These are phyloP conservation scores for Fusarium vanettenii DNA, from an alignment of 2,329 filamentous ascomycete species.

Conservation along the genomic window DNA sequence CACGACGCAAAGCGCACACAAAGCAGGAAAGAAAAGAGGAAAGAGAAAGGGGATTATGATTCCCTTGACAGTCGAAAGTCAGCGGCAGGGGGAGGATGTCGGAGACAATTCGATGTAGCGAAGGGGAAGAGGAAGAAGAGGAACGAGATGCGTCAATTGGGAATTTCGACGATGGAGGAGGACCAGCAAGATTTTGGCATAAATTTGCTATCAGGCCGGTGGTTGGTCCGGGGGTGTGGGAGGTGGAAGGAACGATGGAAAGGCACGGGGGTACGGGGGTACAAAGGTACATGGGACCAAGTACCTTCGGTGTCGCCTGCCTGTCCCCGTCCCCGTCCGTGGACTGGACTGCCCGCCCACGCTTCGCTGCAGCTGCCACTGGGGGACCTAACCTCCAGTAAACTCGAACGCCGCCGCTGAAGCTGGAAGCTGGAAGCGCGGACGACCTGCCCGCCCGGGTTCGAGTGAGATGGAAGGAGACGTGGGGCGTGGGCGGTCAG, in stretches of 20 bases:
- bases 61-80: slow-evolving; percentile 30
- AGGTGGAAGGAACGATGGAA: slow-evolving; percentile 5
- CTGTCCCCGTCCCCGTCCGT: neutral
- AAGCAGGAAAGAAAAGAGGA: slow-evolving; percentile 12
- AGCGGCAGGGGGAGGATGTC: slow-evolving; percentile 21
- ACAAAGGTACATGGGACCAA: slow-evolving; percentile 6
- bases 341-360: neutral
- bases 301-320: slow-evolving; percentile 17
- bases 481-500: slow-evolving; percentile 30
- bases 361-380: slow-evolving; percentile 1
- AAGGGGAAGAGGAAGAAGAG: slow-evolving; percentile 23
- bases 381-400: neutral
- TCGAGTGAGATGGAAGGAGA: neutral
- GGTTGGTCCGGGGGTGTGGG: slow-evolving; percentile 42
- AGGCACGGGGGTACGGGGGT: slow-evolving; percentile 13
- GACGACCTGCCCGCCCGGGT: neutral
- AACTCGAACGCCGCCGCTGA: slow-evolving; percentile 4
- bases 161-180: slow-evolving; percentile 39
- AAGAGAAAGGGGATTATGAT: slow-evolving; percentile 7
- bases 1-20: slow-evolving; percentile 20
- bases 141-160: slow-evolving; percentile 45
- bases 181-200: slow-evolving; percentile 43
- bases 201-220: slow-evolving; percentile 46
- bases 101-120: slow-evolving; percentile 24
- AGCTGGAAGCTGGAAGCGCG: slow-evolving; percentile 22